Conservation (phyloP, 2,329 filamentous ascomycete genomes). For the Colletotrichum gigasporum region DNA sequence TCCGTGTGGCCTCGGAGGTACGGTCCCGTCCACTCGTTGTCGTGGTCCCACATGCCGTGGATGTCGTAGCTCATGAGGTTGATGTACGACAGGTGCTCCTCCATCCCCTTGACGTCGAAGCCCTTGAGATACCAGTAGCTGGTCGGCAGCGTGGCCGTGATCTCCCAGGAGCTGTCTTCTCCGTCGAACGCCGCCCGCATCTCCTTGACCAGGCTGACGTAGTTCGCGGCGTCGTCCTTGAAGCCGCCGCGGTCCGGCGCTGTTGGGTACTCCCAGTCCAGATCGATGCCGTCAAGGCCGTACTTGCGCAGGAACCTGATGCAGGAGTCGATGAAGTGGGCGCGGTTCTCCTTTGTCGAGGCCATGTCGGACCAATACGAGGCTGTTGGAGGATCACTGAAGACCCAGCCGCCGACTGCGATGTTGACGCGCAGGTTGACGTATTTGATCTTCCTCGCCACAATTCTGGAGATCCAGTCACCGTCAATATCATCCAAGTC, state of each 20-base stretch:
- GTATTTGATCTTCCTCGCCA: not conserved
- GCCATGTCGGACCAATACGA: constrained; percentile 42
- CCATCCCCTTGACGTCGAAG: constrained; percentile 4
- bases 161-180: constrained; percentile 18
- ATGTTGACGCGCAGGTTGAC: not conserved
- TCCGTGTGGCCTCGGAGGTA: constrained; percentile 50
- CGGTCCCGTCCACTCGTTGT: constrained; percentile 37
- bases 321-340: constrained; percentile 44
- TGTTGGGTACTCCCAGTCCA: constrained; percentile 25
- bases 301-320: not conserved
- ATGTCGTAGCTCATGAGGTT: constrained; percentile 51
- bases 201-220: constrained; percentile 42
- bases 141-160: not conserved
- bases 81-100: constrained; percentile 40
- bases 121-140: constrained; percentile 21
- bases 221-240: constrained; percentile 35
- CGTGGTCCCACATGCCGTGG: constrained; percentile 47
- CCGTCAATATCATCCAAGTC: not conserved
- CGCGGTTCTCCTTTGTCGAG: constrained; percentile 44
- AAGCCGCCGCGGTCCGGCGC: constrained; percentile 31
- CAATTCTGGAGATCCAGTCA: not conserved
- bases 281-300: constrained; percentile 22
- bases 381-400: not conserved
- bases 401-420: not conserved
- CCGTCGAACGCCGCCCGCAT: constrained; percentile 37